These are phyloP conservation scores for Dipodascopsis uninucleata DNA, from an alignment of 805 yeast genomes.

Conservation along the genomic window DNA sequence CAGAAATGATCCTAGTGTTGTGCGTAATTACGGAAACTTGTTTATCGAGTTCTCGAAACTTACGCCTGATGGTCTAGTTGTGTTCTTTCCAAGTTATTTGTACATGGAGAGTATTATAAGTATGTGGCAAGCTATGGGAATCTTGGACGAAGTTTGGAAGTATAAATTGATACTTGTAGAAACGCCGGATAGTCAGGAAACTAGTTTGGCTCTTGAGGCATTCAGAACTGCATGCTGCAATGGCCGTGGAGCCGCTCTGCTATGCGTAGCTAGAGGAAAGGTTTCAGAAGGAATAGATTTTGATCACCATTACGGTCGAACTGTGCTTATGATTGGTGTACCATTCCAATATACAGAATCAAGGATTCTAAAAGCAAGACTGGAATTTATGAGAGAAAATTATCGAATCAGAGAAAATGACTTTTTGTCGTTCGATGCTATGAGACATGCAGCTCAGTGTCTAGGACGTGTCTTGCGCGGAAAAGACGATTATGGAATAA, in stretches of 20 bases:
- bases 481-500: conserved; percentile 96
- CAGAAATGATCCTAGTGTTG: conserved; percentile 96
- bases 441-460: conserved; percentile 99
- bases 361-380: conserved; percentile 87
- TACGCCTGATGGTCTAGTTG: conserved; percentile 98
- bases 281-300: conserved; percentile 99
- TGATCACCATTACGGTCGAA: conserved; percentile 96
- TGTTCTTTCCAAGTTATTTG: conserved; percentile 92
- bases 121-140: conserved; percentile 99
- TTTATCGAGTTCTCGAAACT: conserved; percentile 88
- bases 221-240: conserved; percentile 94
- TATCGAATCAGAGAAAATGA: conserved; percentile 91
- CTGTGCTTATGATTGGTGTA: conserved; percentile 97
- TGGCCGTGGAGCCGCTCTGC: conserved; percentile 94
- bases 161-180: conserved; percentile 91
- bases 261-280: conserved; percentile 98
- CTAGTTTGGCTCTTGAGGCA: conserved; percentile 90
- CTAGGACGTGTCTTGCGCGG: conserved; percentile 96
- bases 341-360: conserved; percentile 99
- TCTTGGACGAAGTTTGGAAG: conserved; percentile 97
- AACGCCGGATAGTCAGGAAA: conserved; percentile 99
- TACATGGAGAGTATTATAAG: conserved; percentile 98
- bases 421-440: conserved; percentile 94
- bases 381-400: conserved; percentile 89
- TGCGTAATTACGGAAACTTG: conserved; percentile 91